A percentile compares a stretch with the other conserved stretches of the same genome.
Evolutionary conservation across 148 eudicot species (phyloP).

Genomic region (Nyssa sinensis): DNA sequence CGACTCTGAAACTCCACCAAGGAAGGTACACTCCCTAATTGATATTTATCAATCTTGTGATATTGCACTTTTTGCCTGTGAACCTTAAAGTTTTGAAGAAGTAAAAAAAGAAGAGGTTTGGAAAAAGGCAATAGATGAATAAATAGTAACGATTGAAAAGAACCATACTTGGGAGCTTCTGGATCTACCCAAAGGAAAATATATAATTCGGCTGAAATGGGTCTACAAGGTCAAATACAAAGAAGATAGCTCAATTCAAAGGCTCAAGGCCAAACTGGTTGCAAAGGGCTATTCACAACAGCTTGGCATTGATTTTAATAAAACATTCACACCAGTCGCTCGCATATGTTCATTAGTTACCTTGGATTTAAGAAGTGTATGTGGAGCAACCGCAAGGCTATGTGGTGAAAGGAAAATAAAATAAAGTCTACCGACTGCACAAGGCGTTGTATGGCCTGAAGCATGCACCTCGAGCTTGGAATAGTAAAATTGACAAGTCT

Average conservation of each 20-base stretch:
- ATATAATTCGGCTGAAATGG: background rate
- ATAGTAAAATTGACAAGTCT: background rate
- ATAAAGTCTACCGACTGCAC: background rate
- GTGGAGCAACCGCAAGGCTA: background rate
- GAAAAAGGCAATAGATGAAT: background rate
- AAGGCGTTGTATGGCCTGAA: constrained; percentile 3
- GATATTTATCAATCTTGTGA: too few relatives aligned
- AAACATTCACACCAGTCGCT: background rate
- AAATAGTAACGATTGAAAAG: background rate
- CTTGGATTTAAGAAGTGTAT: background rate
- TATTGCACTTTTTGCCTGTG: too few relatives aligned
- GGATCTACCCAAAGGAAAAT: background rate
- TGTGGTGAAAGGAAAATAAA: background rate
- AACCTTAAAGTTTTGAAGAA: background rate
- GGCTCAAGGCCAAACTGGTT: background rate
- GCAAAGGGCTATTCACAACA: background rate
- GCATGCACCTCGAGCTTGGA: constrained; percentile 1
- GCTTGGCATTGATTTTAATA: background rate
- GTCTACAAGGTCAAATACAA: background rate
- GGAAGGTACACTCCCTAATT: too few relatives aligned
- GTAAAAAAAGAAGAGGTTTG: background rate
- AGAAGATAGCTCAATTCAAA: background rate
- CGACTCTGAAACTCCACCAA: too few relatives aligned
- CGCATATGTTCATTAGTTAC: background rate
- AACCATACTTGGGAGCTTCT: background rate